Base-by-base conservation (phyloP, 2,329 filamentous ascomycete genomes). In the Calonectria montana region DNA sequence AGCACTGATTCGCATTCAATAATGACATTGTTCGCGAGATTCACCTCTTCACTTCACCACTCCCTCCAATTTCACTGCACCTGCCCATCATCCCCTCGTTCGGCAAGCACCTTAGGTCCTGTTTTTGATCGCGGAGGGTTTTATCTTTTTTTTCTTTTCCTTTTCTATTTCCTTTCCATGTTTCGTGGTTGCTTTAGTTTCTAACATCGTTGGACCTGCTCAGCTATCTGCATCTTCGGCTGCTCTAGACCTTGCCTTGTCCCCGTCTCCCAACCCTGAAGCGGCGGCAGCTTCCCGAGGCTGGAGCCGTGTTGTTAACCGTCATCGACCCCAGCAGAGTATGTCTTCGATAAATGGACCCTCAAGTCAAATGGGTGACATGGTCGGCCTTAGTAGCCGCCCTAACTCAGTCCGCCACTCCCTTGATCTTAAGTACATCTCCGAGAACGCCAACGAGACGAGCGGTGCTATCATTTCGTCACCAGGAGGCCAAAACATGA, bases 181-280 rank as follows among this genome's bases (percentile, higher is more conserved):
- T 64, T 68, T 57, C 35, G 64, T 74, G 70, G 67, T 76, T 76
- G 78, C 69, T 73, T 73, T 73, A 74, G 73, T 74, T 75, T 80
- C 82, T 85, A 80, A 85, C 82, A 70, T 78, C 73, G 45, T 72
- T 71, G 73, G 64, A 75, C 71, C 71, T 73, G 82, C 84, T 82
- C 86, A 97, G 91, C 87, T 96, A 73, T 95, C 94, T 82, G 91
- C 94, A 67, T 95, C 94, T 73, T 94, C 94, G 77, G 92, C 94
- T 81, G 93, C 94, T 65, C 88, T 96, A 80, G 94, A 97, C 84
- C 89, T 97, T 81, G 93, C 94, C 69, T 88, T 92, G 72, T 91
- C 92, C 62, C 91, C 91, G 73, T 91, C 90, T 71, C 90, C 91
- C 57, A 91, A 89, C 74, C 88, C 91, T 70, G 91, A 94, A 74